Percentiles rank a stretch among this genome's conserved stretches.
Conservation (phyloP, 1,139 yeast species). For the Schizosaccharomyces versatilis region DNA sequence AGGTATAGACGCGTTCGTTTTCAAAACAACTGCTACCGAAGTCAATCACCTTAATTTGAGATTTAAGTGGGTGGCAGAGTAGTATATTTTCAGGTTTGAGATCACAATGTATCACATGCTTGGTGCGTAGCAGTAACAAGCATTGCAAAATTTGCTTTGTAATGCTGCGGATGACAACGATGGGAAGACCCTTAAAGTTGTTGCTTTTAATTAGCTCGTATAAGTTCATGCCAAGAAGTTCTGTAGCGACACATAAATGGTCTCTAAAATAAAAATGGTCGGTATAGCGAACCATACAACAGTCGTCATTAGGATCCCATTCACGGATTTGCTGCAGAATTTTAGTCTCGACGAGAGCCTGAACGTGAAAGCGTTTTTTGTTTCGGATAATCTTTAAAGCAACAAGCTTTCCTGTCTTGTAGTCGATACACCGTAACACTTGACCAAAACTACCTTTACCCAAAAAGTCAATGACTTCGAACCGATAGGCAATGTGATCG, state of each 20-base stretch:
- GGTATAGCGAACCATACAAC: constrained; percentile 32
- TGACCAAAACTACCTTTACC: constrained; percentile 79
- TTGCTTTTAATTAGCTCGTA: constrained; percentile 43
- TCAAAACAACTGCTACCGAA: constrained; percentile 94
- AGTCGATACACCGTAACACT: constrained; percentile 50
- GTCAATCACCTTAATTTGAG: constrained; percentile 78
- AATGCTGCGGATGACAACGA: constrained; percentile 28
- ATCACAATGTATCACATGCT: constrained; percentile 55
- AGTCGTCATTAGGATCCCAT: constrained; percentile 25
- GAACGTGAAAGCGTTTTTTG: constrained; percentile 51
- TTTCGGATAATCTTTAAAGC: constrained; percentile 64
- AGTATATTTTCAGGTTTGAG: constrained; percentile 87
- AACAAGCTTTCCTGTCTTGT: constrained; percentile 32
- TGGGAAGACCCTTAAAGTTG: constrained; percentile 37
- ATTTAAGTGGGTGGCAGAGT: constrained; percentile 56
- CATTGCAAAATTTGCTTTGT: constrained; percentile 38
- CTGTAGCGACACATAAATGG: constrained; percentile 66
- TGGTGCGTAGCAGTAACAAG: constrained; percentile 34
- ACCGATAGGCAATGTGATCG: constrained; percentile 62
- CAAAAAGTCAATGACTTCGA: constrained; percentile 34
- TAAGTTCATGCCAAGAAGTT: constrained; percentile 43
- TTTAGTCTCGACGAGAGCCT: constrained; percentile 59
- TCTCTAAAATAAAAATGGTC: constrained; percentile 64
- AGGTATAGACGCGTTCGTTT: constrained; percentile 68
- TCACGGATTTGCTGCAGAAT: constrained; percentile 31